Percentiles rank a stretch among this genome's conserved stretches.
Evolutionary conservation across 257 asterid species (phyloP).

Genomic region (Ballota nigra): DNA sequence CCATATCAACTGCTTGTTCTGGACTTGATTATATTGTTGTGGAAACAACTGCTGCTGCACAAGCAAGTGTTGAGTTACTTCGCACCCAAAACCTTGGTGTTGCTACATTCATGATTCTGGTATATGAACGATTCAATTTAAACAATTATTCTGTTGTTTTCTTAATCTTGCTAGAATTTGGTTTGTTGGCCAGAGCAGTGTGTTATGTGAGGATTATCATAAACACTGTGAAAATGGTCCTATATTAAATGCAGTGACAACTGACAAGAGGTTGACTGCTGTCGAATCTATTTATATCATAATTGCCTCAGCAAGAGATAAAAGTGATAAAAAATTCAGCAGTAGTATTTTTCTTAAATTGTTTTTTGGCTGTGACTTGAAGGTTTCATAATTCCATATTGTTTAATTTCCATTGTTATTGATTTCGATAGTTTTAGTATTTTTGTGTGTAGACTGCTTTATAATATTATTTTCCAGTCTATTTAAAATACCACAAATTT

Average conservation of each 20-base stretch:
- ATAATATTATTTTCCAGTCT: background rate
- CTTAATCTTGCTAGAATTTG: background rate
- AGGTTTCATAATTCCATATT: background rate
- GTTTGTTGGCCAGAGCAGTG: background rate
- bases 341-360: background rate
- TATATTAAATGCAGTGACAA: background rate
- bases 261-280: background rate
- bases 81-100: slow-evolving; percentile 84
- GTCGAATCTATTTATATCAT: background rate
- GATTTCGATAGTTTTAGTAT: background rate
- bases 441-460: background rate
- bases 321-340: background rate
- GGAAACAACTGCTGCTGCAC: slow-evolving; percentile 83
- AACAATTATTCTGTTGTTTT: slow-evolving; percentile 5
- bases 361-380: background rate
- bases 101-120: slow-evolving; percentile 98
- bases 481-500: no score
- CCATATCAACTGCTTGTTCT: slow-evolving; percentile 90
- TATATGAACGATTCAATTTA: slow-evolving; percentile 23
- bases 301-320: background rate
- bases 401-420: background rate
- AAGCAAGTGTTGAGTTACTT: slow-evolving; percentile 84
- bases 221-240: background rate
- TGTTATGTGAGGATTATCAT: background rate
- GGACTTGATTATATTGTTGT: slow-evolving; percentile 96